Base-by-base conservation (phyloP, 345 rosid species). In the Cardamine chenopodiifolia region DNA sequence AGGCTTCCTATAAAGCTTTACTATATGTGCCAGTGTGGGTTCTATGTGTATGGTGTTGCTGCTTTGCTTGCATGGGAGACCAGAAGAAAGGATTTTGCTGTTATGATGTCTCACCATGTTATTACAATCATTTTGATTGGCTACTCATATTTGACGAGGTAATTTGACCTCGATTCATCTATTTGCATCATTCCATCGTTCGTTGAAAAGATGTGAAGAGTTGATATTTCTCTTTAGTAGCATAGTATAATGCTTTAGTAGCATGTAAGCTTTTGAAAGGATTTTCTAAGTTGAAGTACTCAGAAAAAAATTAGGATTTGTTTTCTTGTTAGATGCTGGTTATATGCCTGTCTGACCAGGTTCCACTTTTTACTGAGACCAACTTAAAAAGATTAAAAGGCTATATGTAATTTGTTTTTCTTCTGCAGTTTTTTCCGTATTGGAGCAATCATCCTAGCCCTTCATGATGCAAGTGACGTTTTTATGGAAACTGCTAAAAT, bases 51-150 rank as follows among this genome's bases (percentile, higher is more conserved):
- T 68, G 88, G 87, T 82, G 86, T 90, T 72, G 92, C 87, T 73
- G 98, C 99, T 5, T 90, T 96, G 59, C 87, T 90, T 71, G 74
- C 76, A 8, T 90, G 99, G 99, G 99, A 95, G 80, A 95, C 97
- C 23, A 88, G 95, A 81, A 84, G 99, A 76, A 95, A 96, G 71
- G 99, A 96, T 83, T 92, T 92, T 78, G 62, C 91, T 72, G 98
- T 96, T 39, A 96, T 92, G 99, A 96, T 92, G 97, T 88, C 98
- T 70, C 99, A 96, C 83, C 99, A 96, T 90, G 85, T 95, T 44
- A 85, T 92, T 70, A 89, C 99, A 10, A 92, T 87, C 77, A 13
- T 86, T 64, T 85, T 95, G 70, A 86, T 95, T 58, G 85, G 90
- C 17, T 90, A 80, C 86, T 95, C 99, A 7, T 95, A 87, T 80